phyloP scores from a whole-genome alignment of 768 basidiomycete species.

The Tulasnella sp. region DNA sequence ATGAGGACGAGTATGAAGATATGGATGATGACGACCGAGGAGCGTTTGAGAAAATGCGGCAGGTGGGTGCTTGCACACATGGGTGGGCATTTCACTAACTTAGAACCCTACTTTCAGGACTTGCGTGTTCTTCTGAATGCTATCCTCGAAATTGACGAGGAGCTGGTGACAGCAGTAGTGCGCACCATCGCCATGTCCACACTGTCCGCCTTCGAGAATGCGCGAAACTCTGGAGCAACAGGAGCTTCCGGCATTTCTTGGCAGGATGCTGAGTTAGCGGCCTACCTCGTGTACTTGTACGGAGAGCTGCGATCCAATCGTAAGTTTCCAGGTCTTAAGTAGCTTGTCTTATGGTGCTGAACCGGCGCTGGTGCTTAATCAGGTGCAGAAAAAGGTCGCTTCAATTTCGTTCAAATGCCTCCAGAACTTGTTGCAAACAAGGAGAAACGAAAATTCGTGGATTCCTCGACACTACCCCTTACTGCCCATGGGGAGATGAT shows the following conservation, averaged over 20 bases:
- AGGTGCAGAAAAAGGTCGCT: conserved; percentile 53
- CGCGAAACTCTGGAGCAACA: conserved; percentile 33
- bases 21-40: conserved; percentile 81
- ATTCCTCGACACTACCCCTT: conserved; percentile 72
- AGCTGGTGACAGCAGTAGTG: conserved; percentile 71
- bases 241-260: conserved; percentile 46
- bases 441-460: conserved; percentile 53
- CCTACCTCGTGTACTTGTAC: conserved; percentile 89
- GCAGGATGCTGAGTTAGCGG: conserved; percentile 87
- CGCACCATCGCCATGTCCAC: conserved; percentile 63
- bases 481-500: conserved; percentile 89
- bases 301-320: conserved; percentile 76
- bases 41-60: conserved; percentile 76
- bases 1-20: conserved; percentile 55
- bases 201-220: conserved; percentile 48
- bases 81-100: neutral
- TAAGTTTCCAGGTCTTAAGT: conserved; percentile 29
- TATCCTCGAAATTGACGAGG: conserved; percentile 72
- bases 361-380: conserved; percentile 24
- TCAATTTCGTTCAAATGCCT: conserved; percentile 75
- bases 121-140: conserved; percentile 80
- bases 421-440: conserved; percentile 46
- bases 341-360: neutral
- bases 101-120: conserved; percentile 42
- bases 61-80: conserved; percentile 36